Conservation (phyloP, 1,139 yeast genomes). For the Geotrichum siamense region DNA sequence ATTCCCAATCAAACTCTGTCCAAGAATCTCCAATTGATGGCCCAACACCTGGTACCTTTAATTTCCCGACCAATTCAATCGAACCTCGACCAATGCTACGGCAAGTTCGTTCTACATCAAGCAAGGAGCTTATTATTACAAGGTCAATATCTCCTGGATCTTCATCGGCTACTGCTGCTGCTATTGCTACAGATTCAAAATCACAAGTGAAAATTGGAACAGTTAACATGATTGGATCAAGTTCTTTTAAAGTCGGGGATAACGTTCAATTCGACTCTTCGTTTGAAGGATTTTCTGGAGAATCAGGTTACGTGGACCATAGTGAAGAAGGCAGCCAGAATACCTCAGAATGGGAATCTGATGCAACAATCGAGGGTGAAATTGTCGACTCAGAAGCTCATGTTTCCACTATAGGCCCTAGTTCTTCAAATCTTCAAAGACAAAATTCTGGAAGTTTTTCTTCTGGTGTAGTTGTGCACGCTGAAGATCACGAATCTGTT, state of each 20-base stretch:
- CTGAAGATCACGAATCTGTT: constrained; percentile 2
- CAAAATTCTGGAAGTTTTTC: constrained; percentile 8
- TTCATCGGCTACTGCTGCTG: constrained; percentile 16
- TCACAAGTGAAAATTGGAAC: constrained; percentile 13
- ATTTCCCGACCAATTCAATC: constrained; percentile 4
- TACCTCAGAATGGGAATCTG: constrained; percentile 10
- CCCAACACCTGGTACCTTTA: background rate
- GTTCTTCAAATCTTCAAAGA: background rate
- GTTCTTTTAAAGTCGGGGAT: background rate
- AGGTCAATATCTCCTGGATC: constrained; percentile 3
- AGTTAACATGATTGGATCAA: constrained; percentile 13
- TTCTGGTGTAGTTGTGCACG: constrained; percentile 11
- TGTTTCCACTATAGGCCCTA: background rate
- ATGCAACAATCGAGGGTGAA: background rate
- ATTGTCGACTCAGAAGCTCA: background rate
- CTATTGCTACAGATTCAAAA: constrained; percentile 11
- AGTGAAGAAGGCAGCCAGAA: constrained; percentile 9
- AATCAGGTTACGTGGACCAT: background rate
- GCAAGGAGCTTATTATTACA: background rate
- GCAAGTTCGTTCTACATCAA: background rate
- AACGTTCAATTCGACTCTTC: constrained; percentile 5
- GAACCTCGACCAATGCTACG: constrained; percentile 3
- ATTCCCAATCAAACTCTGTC: constrained; percentile 4
- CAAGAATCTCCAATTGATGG: background rate
- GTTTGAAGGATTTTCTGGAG: constrained; percentile 8